A percentile compares a stretch with the other conserved stretches of the same genome.
These are phyloP conservation scores for Ophiocordyceps sinensis DNA, from an alignment of 2,329 filamentous ascomycete species.

Conservation along the genomic window DNA sequence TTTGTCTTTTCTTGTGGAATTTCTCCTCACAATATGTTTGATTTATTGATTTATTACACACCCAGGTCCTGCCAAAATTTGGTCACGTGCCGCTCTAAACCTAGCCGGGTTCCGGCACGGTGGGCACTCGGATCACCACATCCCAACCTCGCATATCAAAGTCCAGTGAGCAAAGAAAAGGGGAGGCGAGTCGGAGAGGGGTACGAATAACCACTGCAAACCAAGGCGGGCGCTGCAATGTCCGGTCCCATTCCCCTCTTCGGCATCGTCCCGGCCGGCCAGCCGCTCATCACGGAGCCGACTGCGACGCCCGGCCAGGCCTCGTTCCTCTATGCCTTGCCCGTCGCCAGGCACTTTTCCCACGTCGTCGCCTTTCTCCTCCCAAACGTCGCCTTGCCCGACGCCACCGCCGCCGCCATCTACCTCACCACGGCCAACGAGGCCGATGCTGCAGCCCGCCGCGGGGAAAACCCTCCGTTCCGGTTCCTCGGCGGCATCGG, in stretches of 20 bases:
- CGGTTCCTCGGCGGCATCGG: conserved; percentile 80
- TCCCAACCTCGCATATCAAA: too few relatives aligned
- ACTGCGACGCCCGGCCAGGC: conserved; percentile 36
- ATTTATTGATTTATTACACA: too few relatives aligned
- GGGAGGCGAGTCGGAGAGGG: too few relatives aligned
- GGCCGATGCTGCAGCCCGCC: conserved; percentile 22
- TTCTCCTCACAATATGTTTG: too few relatives aligned
- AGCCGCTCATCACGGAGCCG: conserved; percentile 39
- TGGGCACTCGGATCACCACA: too few relatives aligned
- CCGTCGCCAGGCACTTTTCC: conserved; percentile 43
- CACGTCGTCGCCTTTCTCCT: conserved; percentile 85
- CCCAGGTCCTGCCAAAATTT: too few relatives aligned
- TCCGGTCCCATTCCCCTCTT: conserved; percentile 29
- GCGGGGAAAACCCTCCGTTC: conserved; percentile 44
- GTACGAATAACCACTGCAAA: too few relatives aligned
- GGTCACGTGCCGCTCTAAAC: too few relatives aligned
- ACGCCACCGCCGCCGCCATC: conserved; percentile 70
- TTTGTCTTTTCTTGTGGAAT: too few relatives aligned
- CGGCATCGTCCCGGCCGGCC: conserved; percentile 46
- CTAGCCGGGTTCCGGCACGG: too few relatives aligned
- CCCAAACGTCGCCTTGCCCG: conserved; percentile 59
- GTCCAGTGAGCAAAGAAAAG: too few relatives aligned
- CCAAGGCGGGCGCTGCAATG: conserved; percentile 12
- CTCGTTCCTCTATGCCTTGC: conserved; percentile 41
- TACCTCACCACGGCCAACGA: conserved; percentile 52